Evolutionary conservation across 495 filamentous ascomycete genomes (phyloP), one percentile per base, ranked within the genome.

Genomic region (Staphylotrichum longicolle): DNA sequence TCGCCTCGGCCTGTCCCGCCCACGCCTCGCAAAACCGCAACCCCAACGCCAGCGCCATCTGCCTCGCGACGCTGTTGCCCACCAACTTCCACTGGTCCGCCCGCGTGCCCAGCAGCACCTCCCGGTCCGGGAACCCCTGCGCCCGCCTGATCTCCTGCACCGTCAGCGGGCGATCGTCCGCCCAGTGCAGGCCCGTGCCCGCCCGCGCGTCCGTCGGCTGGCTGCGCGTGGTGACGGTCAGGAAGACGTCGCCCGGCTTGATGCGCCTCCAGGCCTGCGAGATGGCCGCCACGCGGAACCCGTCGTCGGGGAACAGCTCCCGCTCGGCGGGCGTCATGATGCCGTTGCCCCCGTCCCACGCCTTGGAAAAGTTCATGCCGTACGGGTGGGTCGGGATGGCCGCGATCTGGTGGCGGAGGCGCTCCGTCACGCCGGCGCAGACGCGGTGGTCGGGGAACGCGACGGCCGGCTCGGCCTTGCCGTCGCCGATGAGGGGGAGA

Each of bases 31-130:
- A 72, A 4, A 91, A 72, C 41, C 77, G 66, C 6, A 89, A 61
- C 1, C 88, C 88, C 45, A 88, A 67, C 14, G 83, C 86, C 30
- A 88, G 58, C 7, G 87, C 78, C 15, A 88, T 82, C 5, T 77
- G 76, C 30, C 87, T 80, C n/a, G 85, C 81, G 3, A 92, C 89
- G 53, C 83, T 85, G 67, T 93, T 92, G 0, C 88, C 89, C 12
- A 90, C 74, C 42, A 88, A 80, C 58, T 79, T 83, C 74, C 81
- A 85, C 63, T 86, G 82, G 11, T 83, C 71, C 0, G 55, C 41
- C 1, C 77, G 64, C 7, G 52, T 57, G 1, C 88, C 89, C 10
- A 91, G 62, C 1, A 93, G 62, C 0, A 91, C 80, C 45, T 91
- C 89, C 14, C 86, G 54, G 60, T 91, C 88, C 0, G 75, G 84